Percentiles rank a stretch among this genome's conserved stretches.
Conservation (phyloP, 202 grass and related monocot species). For the Carex arenaria region DNA sequence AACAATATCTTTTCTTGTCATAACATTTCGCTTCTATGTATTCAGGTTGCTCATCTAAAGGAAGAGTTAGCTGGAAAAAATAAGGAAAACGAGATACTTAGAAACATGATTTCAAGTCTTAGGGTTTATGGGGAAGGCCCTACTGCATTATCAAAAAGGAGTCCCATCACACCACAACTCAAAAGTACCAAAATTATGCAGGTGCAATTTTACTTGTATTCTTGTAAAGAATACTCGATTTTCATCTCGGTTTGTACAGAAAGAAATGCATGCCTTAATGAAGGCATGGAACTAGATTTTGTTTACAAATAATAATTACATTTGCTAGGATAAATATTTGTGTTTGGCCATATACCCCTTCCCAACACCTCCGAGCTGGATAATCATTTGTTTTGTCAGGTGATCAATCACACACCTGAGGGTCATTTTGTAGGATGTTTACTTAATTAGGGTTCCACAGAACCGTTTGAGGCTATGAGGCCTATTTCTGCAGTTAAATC, state of each 20-base stretch:
- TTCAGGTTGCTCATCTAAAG: slow-evolving; percentile 27
- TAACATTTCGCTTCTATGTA: neutral
- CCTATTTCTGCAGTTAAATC: neutral
- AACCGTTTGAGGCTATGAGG: neutral
- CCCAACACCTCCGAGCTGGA: neutral
- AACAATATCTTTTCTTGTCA: neutral
- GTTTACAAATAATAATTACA: neutral
- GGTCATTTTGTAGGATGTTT: neutral
- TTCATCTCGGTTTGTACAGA: neutral
- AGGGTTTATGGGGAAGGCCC: neutral
- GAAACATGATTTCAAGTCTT: slow-evolving; percentile 6
- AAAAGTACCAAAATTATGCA: neutral
- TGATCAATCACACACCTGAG: neutral
- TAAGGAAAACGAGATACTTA: slow-evolving; percentile 24
- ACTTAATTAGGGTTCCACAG: neutral
- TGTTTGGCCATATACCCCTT: neutral
- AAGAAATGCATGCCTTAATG: neutral
- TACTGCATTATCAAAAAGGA: neutral
- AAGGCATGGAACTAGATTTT: neutral
- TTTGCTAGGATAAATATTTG: neutral
- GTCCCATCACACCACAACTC: neutral
- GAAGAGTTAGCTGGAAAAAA: slow-evolving; percentile 13
- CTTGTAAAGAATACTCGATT: neutral
- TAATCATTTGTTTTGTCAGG: neutral
- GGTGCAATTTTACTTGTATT: slow-evolving; percentile 4